Base-by-base conservation (phyloP, 352 stramenopile species). In the Aphanomyces astaci region DNA sequence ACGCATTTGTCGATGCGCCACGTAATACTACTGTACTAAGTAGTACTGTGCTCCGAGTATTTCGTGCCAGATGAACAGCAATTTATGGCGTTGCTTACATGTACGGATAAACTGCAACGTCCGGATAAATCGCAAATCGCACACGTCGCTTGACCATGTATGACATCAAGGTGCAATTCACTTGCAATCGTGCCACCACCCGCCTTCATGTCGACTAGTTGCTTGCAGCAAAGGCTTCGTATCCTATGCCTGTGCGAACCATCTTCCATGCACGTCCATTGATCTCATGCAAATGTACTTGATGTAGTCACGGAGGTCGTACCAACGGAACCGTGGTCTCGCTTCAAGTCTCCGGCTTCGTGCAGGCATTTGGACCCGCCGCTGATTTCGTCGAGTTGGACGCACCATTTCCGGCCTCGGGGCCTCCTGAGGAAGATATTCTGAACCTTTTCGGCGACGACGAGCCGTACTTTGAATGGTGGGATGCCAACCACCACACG, bases 381-480 rank as follows among this genome's bases (percentile, higher is more conserved):
- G 51, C 51, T 19, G 51, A 59, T 4, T 59, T 59, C 13, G 51
- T 40, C 25, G 51, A 59, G 30, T 19, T 59, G 17, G 51, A 59
- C 24, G 51, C 22, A 15, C 75, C 77, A 2, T 81, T 82, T 39
- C 66, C 81, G 63, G 77, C 84, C 2, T 78, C 75, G 15, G 86
- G 84, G 0, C 81, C 74, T 17, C 85, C 78, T 13, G 82, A 92
- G 19, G 67, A 78, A 22, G 67, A 76, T 27, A 81, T 94, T 43
- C 72, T 84, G 33, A 63, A 70, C 24, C 74, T 86, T 31, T 86
- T 89, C 27, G 79, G 71, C 17, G 30, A 87, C 22, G 78, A 87
- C 11, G 77, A 75, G 19, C 76, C 79, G 9, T 94, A 90, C 71
- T 93, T 87, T 71, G 85, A 93, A 70, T 93, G 85, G 85, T 88